These are phyloP conservation scores for Elsinoe batatas DNA, from an alignment of 2,329 filamentous ascomycete species.

Conservation along the genomic window DNA sequence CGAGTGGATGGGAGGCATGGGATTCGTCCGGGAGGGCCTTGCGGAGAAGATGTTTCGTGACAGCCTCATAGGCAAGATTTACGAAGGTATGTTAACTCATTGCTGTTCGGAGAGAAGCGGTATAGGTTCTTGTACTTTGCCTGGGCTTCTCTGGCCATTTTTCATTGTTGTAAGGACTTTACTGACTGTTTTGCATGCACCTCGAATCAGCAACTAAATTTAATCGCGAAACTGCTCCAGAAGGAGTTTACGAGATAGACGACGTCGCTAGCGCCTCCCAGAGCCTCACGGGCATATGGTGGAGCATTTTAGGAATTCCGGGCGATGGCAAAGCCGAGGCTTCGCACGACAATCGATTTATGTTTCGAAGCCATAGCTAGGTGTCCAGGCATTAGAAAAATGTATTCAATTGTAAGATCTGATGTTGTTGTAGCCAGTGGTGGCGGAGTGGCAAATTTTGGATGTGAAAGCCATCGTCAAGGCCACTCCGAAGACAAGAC, in stretches of 20 bases:
- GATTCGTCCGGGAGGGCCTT: conserved; percentile 89
- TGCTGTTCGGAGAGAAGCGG: background rate
- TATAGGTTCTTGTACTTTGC: background rate
- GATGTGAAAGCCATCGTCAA: no score
- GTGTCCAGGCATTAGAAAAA: background rate
- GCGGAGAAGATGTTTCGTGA: conserved; percentile 98
- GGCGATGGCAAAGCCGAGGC: background rate
- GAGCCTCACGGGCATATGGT: background rate
- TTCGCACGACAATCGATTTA: background rate
- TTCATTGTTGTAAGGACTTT: background rate
- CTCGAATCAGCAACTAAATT: conserved; percentile 62
- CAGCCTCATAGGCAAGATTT: conserved; percentile 97
- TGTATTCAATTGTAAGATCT: background rate
- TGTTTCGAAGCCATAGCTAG: background rate
- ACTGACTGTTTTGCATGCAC: conserved; percentile 56
- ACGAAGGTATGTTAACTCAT: conserved; percentile 30
- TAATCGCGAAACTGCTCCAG: conserved; percentile 59
- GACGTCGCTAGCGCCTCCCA: background rate
- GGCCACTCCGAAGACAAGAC: no score
- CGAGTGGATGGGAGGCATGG: conserved; percentile 99
- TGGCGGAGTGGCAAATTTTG: background rate
- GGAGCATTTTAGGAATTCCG: background rate
- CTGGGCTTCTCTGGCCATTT: background rate
- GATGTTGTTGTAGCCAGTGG: background rate
- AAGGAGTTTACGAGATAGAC: conserved; percentile 53